Evolutionary conservation across 139 green algal species (phyloP), one percentile per base, ranked within the genome.

Genomic region (Coelastrella sp.): DNA sequence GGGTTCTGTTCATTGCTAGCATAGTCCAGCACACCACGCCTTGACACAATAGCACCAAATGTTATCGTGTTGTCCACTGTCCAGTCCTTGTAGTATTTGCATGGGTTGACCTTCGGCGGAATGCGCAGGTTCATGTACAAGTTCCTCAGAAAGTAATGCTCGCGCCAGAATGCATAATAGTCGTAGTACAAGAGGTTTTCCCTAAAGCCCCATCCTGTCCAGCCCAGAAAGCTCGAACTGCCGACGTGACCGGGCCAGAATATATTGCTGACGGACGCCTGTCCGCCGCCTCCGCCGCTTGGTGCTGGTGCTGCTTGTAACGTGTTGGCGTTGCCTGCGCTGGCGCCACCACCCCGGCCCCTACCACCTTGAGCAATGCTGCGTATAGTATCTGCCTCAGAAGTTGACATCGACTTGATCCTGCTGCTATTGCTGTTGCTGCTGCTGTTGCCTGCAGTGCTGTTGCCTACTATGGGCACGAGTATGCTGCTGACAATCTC

Each of bases 91-190:
- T 74, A 74, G 66, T 34, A 74, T 30, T 84, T 84, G 78, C 78
- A 84, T 5, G 78, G 78, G 62, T 84, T 84, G 5, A 38, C 38
- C 78, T 84, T 74, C 2, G 62, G 60, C 3, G 78, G 78, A 15
- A 84, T 76, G 9, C 62, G 32, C 3, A 84, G 17, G 78, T 84
- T 84, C 78, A 84, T 84, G 30, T 84, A 84, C 25, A 84, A 41
- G 62, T 84, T 84, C 6, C 78, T n/a, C 4, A 84, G 78, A n/a
- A 84, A 84, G 78, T 84, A 84, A 37, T 84, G 40, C 78, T 84
- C 78, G 60, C 69, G 72, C 78, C 78, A 84, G 8, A 25, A 84
- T 8, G 41, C 19, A 40, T 84, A 84, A 27, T 84, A 84, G 9
- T 64, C n/a, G 25, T 82, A 67, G 74, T 82, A 82, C 7, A 45